These are phyloP conservation scores for Fusarium globosum DNA, from an alignment of 2,329 filamentous ascomycete genomes.

Conservation along the genomic window DNA sequence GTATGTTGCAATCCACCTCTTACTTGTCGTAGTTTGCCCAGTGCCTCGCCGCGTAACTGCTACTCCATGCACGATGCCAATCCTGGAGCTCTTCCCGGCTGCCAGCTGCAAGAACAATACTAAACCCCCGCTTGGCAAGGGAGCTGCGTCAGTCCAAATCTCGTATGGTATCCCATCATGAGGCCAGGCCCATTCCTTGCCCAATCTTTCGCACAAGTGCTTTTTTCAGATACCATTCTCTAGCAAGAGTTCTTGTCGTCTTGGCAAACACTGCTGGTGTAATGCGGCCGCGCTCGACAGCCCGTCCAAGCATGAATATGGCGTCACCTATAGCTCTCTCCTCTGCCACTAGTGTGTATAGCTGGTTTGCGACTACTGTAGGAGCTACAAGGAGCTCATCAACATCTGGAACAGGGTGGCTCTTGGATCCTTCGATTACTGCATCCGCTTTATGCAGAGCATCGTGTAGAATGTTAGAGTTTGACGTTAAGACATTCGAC, in stretches of 20 bases:
- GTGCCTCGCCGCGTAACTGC: not conserved
- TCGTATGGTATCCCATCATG: conserved; percentile 33
- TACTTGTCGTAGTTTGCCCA: conserved; percentile 10
- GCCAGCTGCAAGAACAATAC: conserved; percentile 31
- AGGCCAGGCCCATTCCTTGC: conserved; percentile 75
- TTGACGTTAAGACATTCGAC: conserved; percentile 76
- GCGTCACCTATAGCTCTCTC: conserved; percentile 88
- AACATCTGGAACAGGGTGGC: conserved; percentile 77
- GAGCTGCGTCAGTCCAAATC: conserved; percentile 6
- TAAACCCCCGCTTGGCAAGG: conserved; percentile 19
- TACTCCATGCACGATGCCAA: not conserved
- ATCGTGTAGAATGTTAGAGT: conserved; percentile 81
- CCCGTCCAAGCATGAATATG: conserved; percentile 82
- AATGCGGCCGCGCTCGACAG: conserved; percentile 78
- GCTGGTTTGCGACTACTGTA: conserved; percentile 90
- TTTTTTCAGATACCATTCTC: conserved; percentile 88
- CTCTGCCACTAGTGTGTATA: conserved; percentile 90
- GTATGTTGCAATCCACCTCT: conserved; percentile 14
- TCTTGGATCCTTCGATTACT: conserved; percentile 78
- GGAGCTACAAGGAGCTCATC: conserved; percentile 95
- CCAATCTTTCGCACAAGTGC: conserved; percentile 82
- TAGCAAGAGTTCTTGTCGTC: conserved; percentile 77
- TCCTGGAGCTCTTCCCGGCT: conserved; percentile 12
- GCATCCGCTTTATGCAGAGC: conserved; percentile 82
- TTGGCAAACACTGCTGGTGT: conserved; percentile 80